These are phyloP conservation scores for Starmerella potacharoeniae DNA, from an alignment of 805 yeast genomes.

Conservation along the genomic window DNA sequence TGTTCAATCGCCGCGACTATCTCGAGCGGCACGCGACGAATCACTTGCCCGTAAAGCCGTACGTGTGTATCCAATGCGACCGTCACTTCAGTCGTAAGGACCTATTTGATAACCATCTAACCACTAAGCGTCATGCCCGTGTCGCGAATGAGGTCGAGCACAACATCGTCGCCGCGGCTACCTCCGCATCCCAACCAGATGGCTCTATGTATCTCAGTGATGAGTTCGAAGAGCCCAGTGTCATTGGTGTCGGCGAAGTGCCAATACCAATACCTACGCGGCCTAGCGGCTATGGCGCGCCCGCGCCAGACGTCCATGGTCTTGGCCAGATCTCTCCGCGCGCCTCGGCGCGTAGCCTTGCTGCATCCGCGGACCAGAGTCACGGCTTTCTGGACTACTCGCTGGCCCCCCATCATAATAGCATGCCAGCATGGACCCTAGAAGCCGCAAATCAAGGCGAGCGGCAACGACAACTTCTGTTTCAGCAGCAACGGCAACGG, in stretches of 20 bases:
- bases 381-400: neutral
- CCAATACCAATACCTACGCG: neutral
- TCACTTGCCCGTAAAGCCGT: slow-evolving; percentile 30
- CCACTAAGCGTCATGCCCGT: slow-evolving; percentile 28
- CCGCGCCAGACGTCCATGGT: neutral
- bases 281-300: neutral
- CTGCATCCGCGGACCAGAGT: neutral
- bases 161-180: neutral
- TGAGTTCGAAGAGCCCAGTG: neutral
- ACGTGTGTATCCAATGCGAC: slow-evolving; percentile 27
- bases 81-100: slow-evolving; percentile 29
- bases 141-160: slow-evolving; percentile 19
- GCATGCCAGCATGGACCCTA: neutral
- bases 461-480: neutral
- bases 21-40: slow-evolving; percentile 31
- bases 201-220: neutral
- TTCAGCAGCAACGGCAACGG: neutral
- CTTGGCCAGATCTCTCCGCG: neutral
- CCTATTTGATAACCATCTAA: slow-evolving; percentile 29
- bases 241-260: neutral
- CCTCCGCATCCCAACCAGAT: neutral
- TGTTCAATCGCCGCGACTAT: slow-evolving; percentile 30
- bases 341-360: neutral
- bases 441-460: neutral
- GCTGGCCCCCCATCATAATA: neutral